Evolutionary conservation across 176 grass and related monocot species (phyloP).

Genomic region (Avena eriantha): DNA sequence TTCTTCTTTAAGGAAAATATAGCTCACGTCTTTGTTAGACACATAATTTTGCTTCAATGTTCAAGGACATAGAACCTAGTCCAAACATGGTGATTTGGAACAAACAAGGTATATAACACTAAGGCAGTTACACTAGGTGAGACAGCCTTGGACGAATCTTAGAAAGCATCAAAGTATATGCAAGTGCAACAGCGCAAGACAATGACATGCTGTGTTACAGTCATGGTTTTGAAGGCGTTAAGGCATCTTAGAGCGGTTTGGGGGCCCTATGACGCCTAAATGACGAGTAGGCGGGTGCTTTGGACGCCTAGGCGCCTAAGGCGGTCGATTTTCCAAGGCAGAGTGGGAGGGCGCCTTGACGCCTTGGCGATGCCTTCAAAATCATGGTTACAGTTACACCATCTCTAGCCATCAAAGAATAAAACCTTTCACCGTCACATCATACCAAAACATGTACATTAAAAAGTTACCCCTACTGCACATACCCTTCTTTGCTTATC

Average conservation of each 20-base stretch:
- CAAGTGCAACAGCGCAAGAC: background rate
- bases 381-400: background rate
- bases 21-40: slow-evolving; percentile 8
- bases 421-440: slow-evolving; percentile 7
- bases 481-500: slow-evolving; percentile 26
- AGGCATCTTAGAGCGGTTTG: too few relatives aligned
- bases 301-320: too few relatives aligned
- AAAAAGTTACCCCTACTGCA: slow-evolving; percentile 8
- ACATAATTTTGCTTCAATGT: background rate
- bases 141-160: background rate
- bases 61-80: slow-evolving; percentile 5
- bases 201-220: background rate
- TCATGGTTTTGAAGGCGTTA: too few relatives aligned
- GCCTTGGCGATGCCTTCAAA: too few relatives aligned
- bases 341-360: too few relatives aligned
- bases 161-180: background rate
- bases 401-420: background rate
- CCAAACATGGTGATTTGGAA: slow-evolving; percentile 1
- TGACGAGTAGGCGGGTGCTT: too few relatives aligned
- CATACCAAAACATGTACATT: slow-evolving; percentile 28
- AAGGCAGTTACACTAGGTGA: background rate
- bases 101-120: slow-evolving; percentile 13
- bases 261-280: too few relatives aligned
- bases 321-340: too few relatives aligned
- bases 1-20: slow-evolving; percentile 30